Conservation (phyloP, 192 early-diverging fungal genomes). For the Rhizoclosmatium globosum region DNA sequence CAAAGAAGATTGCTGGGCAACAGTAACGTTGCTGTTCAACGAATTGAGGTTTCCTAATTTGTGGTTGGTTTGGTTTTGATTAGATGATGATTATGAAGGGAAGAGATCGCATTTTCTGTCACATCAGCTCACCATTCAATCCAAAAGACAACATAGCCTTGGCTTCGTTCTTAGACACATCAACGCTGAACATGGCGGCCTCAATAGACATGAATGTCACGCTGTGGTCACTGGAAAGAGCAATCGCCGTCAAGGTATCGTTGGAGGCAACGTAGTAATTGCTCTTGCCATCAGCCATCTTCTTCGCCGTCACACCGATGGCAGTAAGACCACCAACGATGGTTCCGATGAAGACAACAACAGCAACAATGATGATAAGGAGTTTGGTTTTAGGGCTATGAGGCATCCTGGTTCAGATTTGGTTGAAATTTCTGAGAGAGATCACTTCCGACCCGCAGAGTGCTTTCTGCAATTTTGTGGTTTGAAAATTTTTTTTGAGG, state of each 20-base stretch:
- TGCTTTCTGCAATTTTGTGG: no score
- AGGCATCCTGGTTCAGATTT: no score
- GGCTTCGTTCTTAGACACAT: background rate
- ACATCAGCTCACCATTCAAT: background rate
- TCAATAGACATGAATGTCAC: background rate
- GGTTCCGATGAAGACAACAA: background rate
- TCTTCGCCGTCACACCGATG: background rate
- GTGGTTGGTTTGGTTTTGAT: background rate
- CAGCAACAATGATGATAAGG: background rate
- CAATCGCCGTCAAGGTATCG: no score
- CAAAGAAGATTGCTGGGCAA: background rate
- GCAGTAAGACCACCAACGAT: conserved; percentile 1
- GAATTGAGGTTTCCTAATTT: background rate
- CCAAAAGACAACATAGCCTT: background rate
- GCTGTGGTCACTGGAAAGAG: background rate
- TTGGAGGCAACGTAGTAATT: background rate
- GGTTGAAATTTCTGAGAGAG: no score
- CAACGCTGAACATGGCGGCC: background rate
- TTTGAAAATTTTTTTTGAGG: no score
- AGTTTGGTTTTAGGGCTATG: background rate
- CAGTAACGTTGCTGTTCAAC: no score
- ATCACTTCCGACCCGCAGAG: no score
- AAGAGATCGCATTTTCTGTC: background rate
- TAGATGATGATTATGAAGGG: background rate
- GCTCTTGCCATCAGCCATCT: background rate